Evolutionary conservation across 257 asterid species (phyloP), one percentile per base, ranked within the genome.

Genomic region (Scutellaria baicalensis): DNA sequence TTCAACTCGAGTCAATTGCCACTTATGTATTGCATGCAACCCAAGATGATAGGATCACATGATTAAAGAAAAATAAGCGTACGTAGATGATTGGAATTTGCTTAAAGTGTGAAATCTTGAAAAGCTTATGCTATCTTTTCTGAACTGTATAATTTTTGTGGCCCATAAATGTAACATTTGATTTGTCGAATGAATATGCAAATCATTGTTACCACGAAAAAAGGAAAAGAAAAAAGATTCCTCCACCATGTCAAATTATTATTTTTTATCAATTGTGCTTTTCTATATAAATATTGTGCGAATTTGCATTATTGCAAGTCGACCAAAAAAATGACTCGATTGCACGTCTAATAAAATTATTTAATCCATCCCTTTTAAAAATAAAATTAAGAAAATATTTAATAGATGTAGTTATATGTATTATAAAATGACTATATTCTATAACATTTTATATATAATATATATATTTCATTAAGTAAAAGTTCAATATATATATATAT

Each of bases 161-260:
- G 70, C 69, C 70, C 79, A 68, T 75, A 50, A 38, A 68, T 33
- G 27, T 59, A 59, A 68, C 70, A 23, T 75, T 68, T 68, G 79
- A 75, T 75, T 75, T 50, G 75, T 68, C 75, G 70, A 75, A 68
- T 51, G 70, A 68, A 75, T 75, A 68, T 68, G 50, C 18, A 23
- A 60, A 42, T 75, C 70, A 75, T 75, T 47, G 61, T 75, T 68
- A 42, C 36, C 23, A 20, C 18, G 14, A 57, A 48, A 48, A 67
- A 48, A 48, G 45, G 8, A 38, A 59, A 39, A 31, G 18, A 40
- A 60, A n/a, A 36, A 50, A 59, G 66, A 75, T 42, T n/a, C 75
- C 23, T 6, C 73, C 75, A 60, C 75, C 65, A 60, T 49, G 39
- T 48, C 56, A 71, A 36, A 27, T 27, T 27, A 1, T 13, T 35